Percentiles rank a stretch among this genome's conserved stretches.
phyloP scores from a whole-genome alignment of 306 rosid species.

The Quercus wislizeni region DNA sequence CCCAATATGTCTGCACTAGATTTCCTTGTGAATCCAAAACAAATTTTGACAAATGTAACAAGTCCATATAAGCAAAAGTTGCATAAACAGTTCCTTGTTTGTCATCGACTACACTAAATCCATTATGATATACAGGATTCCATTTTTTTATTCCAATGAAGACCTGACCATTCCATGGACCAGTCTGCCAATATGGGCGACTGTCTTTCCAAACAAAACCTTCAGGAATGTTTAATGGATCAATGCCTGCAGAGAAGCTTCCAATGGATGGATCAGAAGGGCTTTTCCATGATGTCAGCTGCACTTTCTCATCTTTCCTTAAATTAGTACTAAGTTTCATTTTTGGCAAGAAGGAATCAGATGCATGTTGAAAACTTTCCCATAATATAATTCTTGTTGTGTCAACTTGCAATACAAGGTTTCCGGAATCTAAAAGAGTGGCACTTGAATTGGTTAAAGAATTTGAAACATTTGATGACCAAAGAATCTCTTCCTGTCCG shows the following conservation, averaged over 20 bases:
- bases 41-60: neutral
- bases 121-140: neutral
- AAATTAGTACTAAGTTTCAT: slow-evolving; percentile 2
- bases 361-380: slow-evolving; percentile 29
- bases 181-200: slow-evolving; percentile 2
- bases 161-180: slow-evolving; percentile 19
- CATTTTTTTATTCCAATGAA: neutral
- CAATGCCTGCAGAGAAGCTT: neutral
- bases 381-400: neutral
- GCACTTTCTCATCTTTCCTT: neutral
- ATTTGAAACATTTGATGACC: neutral
- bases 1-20: neutral
- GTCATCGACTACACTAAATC: neutral
- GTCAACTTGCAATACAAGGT: slow-evolving; percentile 16
- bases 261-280: neutral
- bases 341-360: neutral
- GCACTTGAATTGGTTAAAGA: too few relatives aligned
- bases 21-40: slow-evolving; percentile 1
- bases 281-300: neutral
- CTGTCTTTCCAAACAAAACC: neutral
- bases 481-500: neutral
- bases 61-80: neutral
- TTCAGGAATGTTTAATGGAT: neutral
- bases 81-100: neutral
- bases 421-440: neutral